These are phyloP conservation scores for Ustilago tritici DNA, from an alignment of 1,284 basidiomycete genomes.

Conservation along the genomic window DNA sequence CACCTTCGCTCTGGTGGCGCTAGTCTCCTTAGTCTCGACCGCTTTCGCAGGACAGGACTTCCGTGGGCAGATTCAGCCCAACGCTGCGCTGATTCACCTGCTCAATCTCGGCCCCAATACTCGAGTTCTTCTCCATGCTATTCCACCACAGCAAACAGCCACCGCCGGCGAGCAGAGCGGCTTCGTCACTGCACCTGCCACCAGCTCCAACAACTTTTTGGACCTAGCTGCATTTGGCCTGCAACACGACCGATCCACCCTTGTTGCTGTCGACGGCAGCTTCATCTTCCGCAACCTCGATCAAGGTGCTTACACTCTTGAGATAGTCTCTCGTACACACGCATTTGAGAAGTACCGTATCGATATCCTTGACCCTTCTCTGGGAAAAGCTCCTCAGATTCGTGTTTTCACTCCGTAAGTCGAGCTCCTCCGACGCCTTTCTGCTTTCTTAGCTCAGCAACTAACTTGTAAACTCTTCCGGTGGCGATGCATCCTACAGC, in stretches of 20 bases:
- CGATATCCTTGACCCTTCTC: conserved; percentile 32
- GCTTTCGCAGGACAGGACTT: conserved; percentile 37
- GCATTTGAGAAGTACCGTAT: conserved; percentile 49
- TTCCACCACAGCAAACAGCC: conserved; percentile 17
- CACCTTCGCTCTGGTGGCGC: conserved; percentile 17
- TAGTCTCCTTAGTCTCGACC: conserved; percentile 16
- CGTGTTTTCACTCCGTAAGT: conserved; percentile 50
- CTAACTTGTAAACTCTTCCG: not conserved
- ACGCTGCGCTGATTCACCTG: conserved; percentile 42
- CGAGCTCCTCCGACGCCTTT: not conserved
- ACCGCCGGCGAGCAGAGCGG: not conserved
- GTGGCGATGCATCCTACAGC: conserved; percentile 9
- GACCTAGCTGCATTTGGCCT: conserved; percentile 32
- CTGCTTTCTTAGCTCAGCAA: not conserved
- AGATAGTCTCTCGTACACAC: conserved; percentile 40
- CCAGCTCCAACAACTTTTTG: not conserved
- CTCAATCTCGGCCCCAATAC: conserved; percentile 47
- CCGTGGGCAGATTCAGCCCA: conserved; percentile 52
- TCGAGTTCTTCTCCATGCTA: conserved; percentile 33
- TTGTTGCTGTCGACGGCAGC: conserved; percentile 45
- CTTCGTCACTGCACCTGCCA: not conserved
- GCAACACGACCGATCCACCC: conserved; percentile 39
- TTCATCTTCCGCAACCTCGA: conserved; percentile 52
- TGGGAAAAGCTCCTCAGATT: conserved; percentile 41
- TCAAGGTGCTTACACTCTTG: conserved; percentile 49